These are phyloP conservation scores for Penicillium palitans DNA, from an alignment of 2,329 filamentous ascomycete species.

Conservation along the genomic window DNA sequence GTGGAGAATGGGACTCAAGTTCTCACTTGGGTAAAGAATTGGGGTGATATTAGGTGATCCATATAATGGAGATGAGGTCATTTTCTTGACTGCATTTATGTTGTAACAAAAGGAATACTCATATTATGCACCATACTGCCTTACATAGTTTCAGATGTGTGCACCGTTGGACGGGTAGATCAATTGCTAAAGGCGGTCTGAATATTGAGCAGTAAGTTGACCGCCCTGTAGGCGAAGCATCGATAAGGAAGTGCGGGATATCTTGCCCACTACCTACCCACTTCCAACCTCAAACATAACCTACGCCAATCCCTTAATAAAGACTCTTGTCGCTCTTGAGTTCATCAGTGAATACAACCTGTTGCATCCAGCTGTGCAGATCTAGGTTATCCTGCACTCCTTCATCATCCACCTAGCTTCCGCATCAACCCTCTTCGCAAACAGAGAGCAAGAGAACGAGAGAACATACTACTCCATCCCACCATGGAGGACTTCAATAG, in stretches of 20 bases:
- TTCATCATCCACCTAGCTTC: conserved; percentile 21
- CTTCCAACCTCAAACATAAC: not conserved
- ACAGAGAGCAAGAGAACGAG: not conserved
- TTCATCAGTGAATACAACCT: not conserved
- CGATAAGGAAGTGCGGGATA: conserved; percentile 12
- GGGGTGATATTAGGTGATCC: too few species aligned
- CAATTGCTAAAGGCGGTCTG: conserved; percentile 5
- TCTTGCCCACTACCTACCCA: not conserved
- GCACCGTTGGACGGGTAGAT: not conserved
- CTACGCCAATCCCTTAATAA: not conserved
- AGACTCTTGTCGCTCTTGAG: not conserved
- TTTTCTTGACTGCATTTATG: too few species aligned
- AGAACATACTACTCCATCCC: conserved; percentile 17
- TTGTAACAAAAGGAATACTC: too few species aligned
- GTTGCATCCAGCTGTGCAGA: conserved; percentile 6
- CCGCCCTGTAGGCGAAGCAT: conserved; percentile 9
- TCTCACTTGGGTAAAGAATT: too few species aligned
- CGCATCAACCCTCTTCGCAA: conserved; percentile 15
- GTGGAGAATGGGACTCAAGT: too few species aligned
- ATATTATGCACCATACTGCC: too few species aligned
- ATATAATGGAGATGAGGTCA: too few species aligned
- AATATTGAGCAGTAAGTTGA: not conserved
- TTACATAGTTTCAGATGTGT: too few species aligned
- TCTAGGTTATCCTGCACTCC: conserved; percentile 18
- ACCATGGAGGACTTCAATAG: conserved; percentile 96